Evolutionary conservation across 352 stramenopile species (phyloP).

Genomic region (Phytopythium aichiense): DNA sequence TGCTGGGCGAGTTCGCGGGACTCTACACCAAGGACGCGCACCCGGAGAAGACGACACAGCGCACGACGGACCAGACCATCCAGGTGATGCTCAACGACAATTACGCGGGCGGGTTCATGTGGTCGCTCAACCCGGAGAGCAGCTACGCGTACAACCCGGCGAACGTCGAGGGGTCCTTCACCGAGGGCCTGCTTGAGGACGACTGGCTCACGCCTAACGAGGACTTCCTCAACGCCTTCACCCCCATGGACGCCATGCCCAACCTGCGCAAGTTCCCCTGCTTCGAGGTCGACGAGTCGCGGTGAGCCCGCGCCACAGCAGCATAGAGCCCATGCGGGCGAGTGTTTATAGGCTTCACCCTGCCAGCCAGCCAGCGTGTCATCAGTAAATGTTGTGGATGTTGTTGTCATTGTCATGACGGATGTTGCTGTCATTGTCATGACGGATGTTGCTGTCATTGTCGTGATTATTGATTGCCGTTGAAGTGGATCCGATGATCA

Average conservation of each 20-base stretch:
- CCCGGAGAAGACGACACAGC: constrained; percentile 64
- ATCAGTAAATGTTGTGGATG: too few relatives aligned
- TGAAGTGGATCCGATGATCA: not conserved
- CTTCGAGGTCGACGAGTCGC: constrained; percentile 24
- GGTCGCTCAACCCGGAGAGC: constrained; percentile 78
- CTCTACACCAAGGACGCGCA: constrained; percentile 69
- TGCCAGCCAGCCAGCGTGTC: not conserved
- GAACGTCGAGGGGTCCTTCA: constrained; percentile 49
- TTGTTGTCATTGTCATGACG: not conserved
- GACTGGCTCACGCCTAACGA: constrained; percentile 77
- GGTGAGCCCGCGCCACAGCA: not conserved
- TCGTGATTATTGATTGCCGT: not conserved
- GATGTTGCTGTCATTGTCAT: not conserved
- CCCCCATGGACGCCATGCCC: constrained; percentile 57
- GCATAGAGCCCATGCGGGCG: not conserved
- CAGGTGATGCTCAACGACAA: constrained; percentile 54
- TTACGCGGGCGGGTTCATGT: constrained; percentile 79
- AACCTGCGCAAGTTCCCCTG: constrained; percentile 64
- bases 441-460: too few relatives aligned
- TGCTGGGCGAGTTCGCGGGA: constrained; percentile 72
- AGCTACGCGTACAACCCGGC: constrained; percentile 75
- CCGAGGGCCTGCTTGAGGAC: constrained; percentile 65
- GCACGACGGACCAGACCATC: constrained; percentile 69
- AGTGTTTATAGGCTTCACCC: not conserved
- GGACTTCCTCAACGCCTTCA: constrained; percentile 63